Evolutionary conservation across 768 basidiomycete genomes (phyloP).

Genomic region (Mycena leptocephala): DNA sequence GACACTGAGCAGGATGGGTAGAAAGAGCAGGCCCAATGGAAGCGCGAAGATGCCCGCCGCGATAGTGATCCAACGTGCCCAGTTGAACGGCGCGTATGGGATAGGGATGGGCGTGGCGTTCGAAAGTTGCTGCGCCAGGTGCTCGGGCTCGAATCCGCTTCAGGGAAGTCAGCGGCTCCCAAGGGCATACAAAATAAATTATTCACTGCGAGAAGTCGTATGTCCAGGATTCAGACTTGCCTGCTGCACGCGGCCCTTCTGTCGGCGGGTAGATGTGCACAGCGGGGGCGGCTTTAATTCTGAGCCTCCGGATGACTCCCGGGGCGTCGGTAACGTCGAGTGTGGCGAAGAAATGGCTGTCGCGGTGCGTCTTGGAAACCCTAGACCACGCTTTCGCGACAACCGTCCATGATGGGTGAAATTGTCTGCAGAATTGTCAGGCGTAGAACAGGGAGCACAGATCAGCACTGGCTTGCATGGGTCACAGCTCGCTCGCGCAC

Average conservation of each 20-base stretch:
- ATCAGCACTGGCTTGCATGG: constrained; percentile 87
- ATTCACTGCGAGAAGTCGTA: constrained; percentile 87
- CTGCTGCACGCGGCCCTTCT: constrained; percentile 74
- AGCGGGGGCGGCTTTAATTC: constrained; percentile 87
- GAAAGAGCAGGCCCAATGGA: no score
- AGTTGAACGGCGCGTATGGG: no score
- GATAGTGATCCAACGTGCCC: no score
- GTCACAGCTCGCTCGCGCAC: constrained; percentile 82
- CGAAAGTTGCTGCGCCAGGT: no score
- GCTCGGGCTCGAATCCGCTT: no score
- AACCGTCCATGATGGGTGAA: constrained; percentile 81
- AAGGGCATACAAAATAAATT: background rate
- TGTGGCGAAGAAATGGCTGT: constrained; percentile 93
- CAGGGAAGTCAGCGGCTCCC: background rate
- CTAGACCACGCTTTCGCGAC: constrained; percentile 90
- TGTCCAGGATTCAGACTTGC: constrained; percentile 70
- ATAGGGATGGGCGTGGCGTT: no score
- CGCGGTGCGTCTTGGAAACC: constrained; percentile 69
- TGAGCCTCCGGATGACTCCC: constrained; percentile 88
- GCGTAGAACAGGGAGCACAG: background rate
- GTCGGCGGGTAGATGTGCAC: constrained; percentile 84
- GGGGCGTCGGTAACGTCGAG: constrained; percentile 89
- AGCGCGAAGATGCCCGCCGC: no score
- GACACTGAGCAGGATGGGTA: no score
- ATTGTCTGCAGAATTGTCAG: constrained; percentile 56